These are phyloP conservation scores for Fonsecaea monophora DNA, from an alignment of 2,329 filamentous ascomycete genomes.

Conservation along the genomic window DNA sequence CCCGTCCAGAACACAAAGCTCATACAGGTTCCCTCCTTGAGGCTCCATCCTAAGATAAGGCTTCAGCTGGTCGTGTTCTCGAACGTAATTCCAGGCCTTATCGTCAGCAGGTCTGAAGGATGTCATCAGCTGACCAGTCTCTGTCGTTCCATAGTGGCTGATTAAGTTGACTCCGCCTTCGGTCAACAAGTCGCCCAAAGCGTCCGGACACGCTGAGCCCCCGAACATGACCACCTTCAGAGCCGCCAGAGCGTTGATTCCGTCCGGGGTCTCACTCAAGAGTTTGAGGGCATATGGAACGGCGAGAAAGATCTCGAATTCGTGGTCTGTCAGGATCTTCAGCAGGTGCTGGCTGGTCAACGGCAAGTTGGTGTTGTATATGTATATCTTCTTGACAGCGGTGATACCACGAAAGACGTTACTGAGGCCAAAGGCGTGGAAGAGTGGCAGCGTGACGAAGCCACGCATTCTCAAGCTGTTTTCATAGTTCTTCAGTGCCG, in stretches of 20 bases:
- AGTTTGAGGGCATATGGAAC: conserved; percentile 64
- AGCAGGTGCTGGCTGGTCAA: conserved; percentile 60
- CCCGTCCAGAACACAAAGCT: conserved; percentile 47
- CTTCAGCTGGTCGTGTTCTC: conserved; percentile 49
- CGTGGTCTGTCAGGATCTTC: conserved; percentile 50
- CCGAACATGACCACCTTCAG: conserved; percentile 64
- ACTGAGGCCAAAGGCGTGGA: conserved; percentile 66
- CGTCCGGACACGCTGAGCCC: conserved; percentile 65
- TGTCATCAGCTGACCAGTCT: conserved; percentile 68
- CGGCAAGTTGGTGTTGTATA: conserved; percentile 64
- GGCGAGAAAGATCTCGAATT: conserved; percentile 63
- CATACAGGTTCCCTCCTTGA: conserved; percentile 46
- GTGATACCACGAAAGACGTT: conserved; percentile 62
- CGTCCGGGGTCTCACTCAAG: conserved; percentile 64
- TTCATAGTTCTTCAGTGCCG: conserved; percentile 32
- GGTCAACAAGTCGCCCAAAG: conserved; percentile 62
- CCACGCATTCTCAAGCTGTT: conserved; percentile 32
- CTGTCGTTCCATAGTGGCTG: conserved; percentile 63
- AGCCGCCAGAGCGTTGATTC: conserved; percentile 55
- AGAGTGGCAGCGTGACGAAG: conserved; percentile 60
- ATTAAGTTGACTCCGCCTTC: conserved; percentile 62
- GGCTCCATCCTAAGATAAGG: conserved; percentile 53
- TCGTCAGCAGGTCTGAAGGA: conserved; percentile 62
- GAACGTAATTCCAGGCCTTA: conserved; percentile 67
- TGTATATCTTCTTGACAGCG: conserved; percentile 57